These are phyloP conservation scores for Boletus eberwhitei DNA, from an alignment of 768 basidiomycete genomes.

Conservation along the genomic window DNA sequence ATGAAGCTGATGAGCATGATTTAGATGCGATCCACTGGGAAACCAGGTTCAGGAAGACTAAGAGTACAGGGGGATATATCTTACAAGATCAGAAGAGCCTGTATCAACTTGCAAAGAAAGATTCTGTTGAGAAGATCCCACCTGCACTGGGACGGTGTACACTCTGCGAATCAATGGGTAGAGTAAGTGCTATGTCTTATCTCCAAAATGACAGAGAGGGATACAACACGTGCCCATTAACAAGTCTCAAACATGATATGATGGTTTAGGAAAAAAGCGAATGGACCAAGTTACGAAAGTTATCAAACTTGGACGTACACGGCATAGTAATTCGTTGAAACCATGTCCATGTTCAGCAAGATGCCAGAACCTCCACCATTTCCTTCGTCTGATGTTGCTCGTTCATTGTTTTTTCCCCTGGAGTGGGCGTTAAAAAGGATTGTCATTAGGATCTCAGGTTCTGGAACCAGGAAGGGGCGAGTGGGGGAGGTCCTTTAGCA, in stretches of 20 bases:
- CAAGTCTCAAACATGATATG: neutral
- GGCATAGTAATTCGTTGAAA: slow-evolving; percentile 52
- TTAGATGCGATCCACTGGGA: slow-evolving; percentile 71
- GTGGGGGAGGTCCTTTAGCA: neutral
- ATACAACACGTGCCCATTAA: neutral
- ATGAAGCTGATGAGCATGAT: slow-evolving; percentile 55
- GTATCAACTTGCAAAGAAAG: slow-evolving; percentile 74
- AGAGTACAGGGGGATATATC: slow-evolving; percentile 20
- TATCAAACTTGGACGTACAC: slow-evolving; percentile 39
- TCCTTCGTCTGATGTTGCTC: slow-evolving; percentile 35
- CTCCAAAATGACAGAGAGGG: neutral
- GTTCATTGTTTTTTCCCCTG: slow-evolving; percentile 10
- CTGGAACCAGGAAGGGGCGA: neutral
- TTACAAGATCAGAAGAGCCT: slow-evolving; percentile 76
- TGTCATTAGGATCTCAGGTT: slow-evolving; percentile 8
- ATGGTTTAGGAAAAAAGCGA: neutral
- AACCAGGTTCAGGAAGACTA: neutral
- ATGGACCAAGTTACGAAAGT: neutral
- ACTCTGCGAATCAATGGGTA: slow-evolving; percentile 38
- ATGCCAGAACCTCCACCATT: slow-evolving; percentile 51
- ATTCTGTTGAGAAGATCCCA: slow-evolving; percentile 49
- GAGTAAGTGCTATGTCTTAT: neutral
- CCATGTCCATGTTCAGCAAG: slow-evolving; percentile 54
- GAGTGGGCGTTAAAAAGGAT: slow-evolving; percentile 2
- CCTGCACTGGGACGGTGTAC: slow-evolving; percentile 58